A percentile compares a stretch with the other conserved stretches of the same genome.
Evolutionary conservation across 139 green algal species (phyloP).

Genomic region (Chlorella vulgaris): DNA sequence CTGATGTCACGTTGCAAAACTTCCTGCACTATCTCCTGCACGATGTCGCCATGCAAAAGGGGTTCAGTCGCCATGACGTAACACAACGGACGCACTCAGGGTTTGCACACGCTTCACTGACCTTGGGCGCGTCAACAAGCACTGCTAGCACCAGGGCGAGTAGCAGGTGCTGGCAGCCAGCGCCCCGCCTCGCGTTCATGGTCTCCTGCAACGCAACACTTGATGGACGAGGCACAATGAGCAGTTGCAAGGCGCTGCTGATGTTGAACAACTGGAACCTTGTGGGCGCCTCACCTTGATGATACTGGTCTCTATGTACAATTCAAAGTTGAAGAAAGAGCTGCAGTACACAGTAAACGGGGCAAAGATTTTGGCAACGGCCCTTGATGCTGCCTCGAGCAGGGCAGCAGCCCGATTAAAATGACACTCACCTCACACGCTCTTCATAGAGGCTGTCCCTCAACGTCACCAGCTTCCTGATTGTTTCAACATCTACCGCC

Average conservation of each 20-base stretch:
- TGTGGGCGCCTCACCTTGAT: too few relatives aligned
- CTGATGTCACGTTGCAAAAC: background rate
- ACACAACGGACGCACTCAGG: too few relatives aligned
- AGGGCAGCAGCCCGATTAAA: background rate
- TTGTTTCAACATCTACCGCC: background rate
- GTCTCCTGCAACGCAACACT: slow-evolving; percentile 10
- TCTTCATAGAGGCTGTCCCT: background rate
- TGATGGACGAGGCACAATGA: too few relatives aligned
- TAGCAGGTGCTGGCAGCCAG: slow-evolving; percentile 15
- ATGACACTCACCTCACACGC: background rate
- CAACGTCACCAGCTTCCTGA: background rate
- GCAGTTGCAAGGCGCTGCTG: too few relatives aligned
- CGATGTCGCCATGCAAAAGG: background rate
- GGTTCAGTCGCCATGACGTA: too few relatives aligned
- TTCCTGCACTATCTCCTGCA: background rate
- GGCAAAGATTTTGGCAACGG: too few relatives aligned
- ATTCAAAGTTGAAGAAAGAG: background rate
- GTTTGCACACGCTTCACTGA: background rate
- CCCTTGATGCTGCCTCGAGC: too few relatives aligned
- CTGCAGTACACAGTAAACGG: background rate
- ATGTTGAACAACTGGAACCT: too few relatives aligned
- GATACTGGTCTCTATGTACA: background rate
- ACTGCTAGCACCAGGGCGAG: background rate
- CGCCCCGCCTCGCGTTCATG: background rate
- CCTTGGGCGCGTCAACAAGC: background rate